phyloP scores from a whole-genome alignment of 2,329 filamentous ascomycete species.

The Taxawa tesnikishii region DNA sequence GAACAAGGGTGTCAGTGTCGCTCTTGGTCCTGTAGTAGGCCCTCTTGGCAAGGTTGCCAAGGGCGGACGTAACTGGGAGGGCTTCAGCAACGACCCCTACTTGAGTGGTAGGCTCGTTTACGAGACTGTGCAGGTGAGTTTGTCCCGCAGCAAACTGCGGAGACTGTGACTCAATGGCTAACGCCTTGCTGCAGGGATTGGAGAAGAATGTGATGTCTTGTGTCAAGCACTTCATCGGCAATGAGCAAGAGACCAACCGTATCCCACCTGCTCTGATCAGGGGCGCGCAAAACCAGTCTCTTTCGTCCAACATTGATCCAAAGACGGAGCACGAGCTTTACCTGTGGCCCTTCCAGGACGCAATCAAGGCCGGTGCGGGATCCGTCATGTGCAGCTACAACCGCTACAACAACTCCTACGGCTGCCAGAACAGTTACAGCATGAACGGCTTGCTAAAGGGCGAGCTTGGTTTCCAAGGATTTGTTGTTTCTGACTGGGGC shows the following conservation, averaged over 20 bases:
- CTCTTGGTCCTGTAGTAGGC: slow-evolving; percentile 56
- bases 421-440: slow-evolving; percentile 58
- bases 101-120: slow-evolving; percentile 42
- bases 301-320: slow-evolving; percentile 47
- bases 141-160: no score
- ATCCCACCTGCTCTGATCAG: slow-evolving; percentile 24
- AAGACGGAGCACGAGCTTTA: slow-evolving; percentile 57
- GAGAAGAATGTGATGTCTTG: slow-evolving; percentile 46
- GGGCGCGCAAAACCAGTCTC: slow-evolving; percentile 15
- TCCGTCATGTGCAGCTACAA: slow-evolving; percentile 39
- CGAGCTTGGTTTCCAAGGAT: slow-evolving; percentile 62
- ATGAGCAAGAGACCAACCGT: slow-evolving; percentile 38
- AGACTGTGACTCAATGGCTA: no score
- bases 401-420: slow-evolving; percentile 30
- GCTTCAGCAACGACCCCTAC: slow-evolving; percentile 57
- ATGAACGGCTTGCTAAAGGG: slow-evolving; percentile 61
- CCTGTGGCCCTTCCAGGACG: slow-evolving; percentile 43
- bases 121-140: slow-evolving; percentile 39
- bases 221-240: slow-evolving; percentile 45
- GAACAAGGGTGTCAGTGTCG: slow-evolving; percentile 45
- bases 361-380: slow-evolving; percentile 33
- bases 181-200: no score
- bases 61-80: slow-evolving; percentile 60
- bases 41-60: slow-evolving; percentile 58
- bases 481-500: slow-evolving; percentile 56